These are phyloP conservation scores for Clavispora asparagi DNA, from an alignment of 805 yeast genomes.

Conservation along the genomic window DNA sequence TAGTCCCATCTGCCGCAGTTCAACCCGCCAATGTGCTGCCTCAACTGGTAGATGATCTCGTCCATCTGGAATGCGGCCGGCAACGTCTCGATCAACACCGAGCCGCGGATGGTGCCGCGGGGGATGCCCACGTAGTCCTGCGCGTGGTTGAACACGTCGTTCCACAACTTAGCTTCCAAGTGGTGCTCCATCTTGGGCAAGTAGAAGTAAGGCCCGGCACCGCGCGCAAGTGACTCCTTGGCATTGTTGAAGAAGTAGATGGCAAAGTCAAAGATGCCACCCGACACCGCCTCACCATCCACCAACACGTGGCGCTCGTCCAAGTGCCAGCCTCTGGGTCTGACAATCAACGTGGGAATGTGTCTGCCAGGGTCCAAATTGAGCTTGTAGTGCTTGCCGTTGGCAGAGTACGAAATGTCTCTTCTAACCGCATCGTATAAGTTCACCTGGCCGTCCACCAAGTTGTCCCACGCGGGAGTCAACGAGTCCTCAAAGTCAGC, in stretches of 20 bases:
- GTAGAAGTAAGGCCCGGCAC: slow-evolving; percentile 19
- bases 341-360: slow-evolving; percentile 15
- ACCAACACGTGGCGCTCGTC: slow-evolving; percentile 16
- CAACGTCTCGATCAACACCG: slow-evolving; percentile 18
- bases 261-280: slow-evolving; percentile 18
- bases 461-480: slow-evolving; percentile 78
- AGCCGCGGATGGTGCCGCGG: slow-evolving; percentile 19
- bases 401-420: slow-evolving; percentile 42
- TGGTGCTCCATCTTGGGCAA: slow-evolving; percentile 21
- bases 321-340: slow-evolving; percentile 23
- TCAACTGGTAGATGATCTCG: slow-evolving; percentile 18
- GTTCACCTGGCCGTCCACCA: slow-evolving; percentile 78
- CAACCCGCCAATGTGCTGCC: slow-evolving; percentile 17
- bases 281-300: slow-evolving; percentile 18
- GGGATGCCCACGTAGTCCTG: slow-evolving; percentile 15
- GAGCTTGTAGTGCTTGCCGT: slow-evolving; percentile 37
- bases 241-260: slow-evolving; percentile 18
- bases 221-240: slow-evolving; percentile 10
- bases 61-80: slow-evolving; percentile 23
- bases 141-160: slow-evolving; percentile 17
- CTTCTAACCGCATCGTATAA: slow-evolving; percentile 71
- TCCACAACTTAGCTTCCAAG: slow-evolving; percentile 20
- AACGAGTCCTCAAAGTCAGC: slow-evolving; percentile 83
- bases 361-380: slow-evolving; percentile 12
- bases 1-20: slow-evolving; percentile 24